Evolutionary conservation across 192 early-diverging fungal genomes (phyloP), one percentile per base, ranked within the genome.

Genomic region (Backusella tuberculispora): DNA sequence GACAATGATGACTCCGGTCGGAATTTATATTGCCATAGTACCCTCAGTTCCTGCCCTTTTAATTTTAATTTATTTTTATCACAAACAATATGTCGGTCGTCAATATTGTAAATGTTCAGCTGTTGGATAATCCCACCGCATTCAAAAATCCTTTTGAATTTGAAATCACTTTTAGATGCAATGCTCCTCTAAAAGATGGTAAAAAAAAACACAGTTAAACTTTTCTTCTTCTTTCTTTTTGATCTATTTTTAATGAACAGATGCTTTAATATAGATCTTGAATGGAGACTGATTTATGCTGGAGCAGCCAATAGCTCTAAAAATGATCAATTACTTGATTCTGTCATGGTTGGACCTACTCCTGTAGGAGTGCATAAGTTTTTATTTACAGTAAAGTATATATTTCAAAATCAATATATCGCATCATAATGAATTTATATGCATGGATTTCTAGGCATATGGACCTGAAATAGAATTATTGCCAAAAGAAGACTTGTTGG

Each of bases 81-180:
- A 34, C 29, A 2, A 34, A 34, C n/a, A 34, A 34, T 75, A 96
- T 96, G 95, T 89, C 90, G 72, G 82, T 95, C 65, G 92, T 95
- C 64, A 91, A 87, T 81, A 91, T 94, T 72, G 88, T 90, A 19
- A 88, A 94, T 79, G 89, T 96, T 78, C 81, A 93, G 85, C 90
- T 98, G 75, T 80, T 92, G 47, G 89, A 96, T 78, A 96, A 97
- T 72, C 93, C 95, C 63, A 86, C 93, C 66, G 78, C 83, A 50
- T 98, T 97, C 78, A 82, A 88, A 72, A 89, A 87, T 65, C 89
- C 90, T 15, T 97, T 96, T 83, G 83, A 91, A 76, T 94, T 99
- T 76, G 96, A 98, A 85, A 97, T 99, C 63, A 99, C 96, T 8
- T 97, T 99, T 81, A 96, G 98, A 78, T 96, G 96, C 82, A 88